A percentile compares a stretch with the other conserved stretches of the same genome.
phyloP scores from a whole-genome alignment of 139 green algal genomes.

The Coccomyxa sp. region DNA sequence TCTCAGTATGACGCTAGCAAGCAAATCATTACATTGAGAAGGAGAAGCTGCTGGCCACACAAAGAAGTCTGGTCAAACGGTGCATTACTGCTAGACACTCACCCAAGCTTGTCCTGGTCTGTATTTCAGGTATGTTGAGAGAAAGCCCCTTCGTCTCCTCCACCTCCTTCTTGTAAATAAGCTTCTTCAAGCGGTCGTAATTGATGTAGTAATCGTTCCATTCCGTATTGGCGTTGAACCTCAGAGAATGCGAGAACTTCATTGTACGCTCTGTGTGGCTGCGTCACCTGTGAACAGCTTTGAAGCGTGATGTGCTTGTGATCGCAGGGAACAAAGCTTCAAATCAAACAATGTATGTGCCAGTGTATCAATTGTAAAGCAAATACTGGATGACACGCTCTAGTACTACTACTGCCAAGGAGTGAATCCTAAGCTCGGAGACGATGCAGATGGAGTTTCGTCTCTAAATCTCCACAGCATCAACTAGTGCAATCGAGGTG shows the following conservation, averaged over 20 bases:
- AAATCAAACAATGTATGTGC: too few species aligned
- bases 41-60: not conserved
- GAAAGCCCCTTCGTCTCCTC: not conserved
- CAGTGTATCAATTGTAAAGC: too few species aligned
- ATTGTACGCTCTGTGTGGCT: not conserved
- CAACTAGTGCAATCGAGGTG: too few species aligned
- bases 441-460: too few species aligned
- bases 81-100: not conserved
- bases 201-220: conserved; percentile 63
- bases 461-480: too few species aligned
- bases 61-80: too few species aligned
- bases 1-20: not conserved
- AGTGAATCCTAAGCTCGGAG: too few species aligned
- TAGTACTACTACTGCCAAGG: too few species aligned
- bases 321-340: too few species aligned
- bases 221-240: conserved; percentile 59
- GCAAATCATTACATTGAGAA: not conserved
- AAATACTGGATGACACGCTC: too few species aligned
- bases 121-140: not conserved
- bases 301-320: too few species aligned
- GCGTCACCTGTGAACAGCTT: too few species aligned
- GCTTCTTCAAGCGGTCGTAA: conserved; percentile 59
- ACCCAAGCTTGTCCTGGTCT: not conserved
- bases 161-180: conserved; percentile 35
- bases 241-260: conserved; percentile 50